phyloP scores from a whole-genome alignment of 129 eudicot species.

The Rutidosis leptorrhynchoides region DNA sequence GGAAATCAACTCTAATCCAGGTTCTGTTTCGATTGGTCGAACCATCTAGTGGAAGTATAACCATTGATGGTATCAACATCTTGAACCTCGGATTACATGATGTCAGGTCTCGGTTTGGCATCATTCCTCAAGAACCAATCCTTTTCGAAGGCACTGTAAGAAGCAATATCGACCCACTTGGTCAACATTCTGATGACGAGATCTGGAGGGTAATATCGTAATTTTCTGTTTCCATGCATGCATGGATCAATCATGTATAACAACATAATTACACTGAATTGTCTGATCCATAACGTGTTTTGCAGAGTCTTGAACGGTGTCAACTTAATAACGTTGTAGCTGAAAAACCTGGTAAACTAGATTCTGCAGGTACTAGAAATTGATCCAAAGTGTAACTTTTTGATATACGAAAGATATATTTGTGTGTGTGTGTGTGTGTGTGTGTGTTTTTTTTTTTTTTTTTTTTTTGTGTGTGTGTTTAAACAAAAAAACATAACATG shows the following conservation, averaged over 20 bases:
- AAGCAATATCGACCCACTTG: slow-evolving; percentile 78
- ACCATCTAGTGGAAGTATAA: slow-evolving; percentile 62
- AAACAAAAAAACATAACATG: neutral
- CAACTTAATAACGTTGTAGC: slow-evolving; percentile 69
- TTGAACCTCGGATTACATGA: slow-evolving; percentile 71
- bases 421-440: neutral
- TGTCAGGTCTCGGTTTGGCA: slow-evolving; percentile 76
- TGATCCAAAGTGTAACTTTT: neutral
- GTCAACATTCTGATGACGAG: slow-evolving; percentile 59
- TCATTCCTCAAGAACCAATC: slow-evolving; percentile 92
- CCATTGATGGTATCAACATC: slow-evolving; percentile 67
- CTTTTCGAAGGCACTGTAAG: slow-evolving; percentile 81
- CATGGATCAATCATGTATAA: neutral
- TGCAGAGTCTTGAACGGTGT: slow-evolving; percentile 76
- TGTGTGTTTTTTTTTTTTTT: too few relatives aligned
- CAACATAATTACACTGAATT: neutral
- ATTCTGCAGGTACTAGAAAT: slow-evolving; percentile 48
- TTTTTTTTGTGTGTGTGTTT: neutral
- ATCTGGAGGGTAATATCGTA: slow-evolving; percentile 69
- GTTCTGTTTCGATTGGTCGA: slow-evolving; percentile 79
- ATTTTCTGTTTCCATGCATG: neutral
- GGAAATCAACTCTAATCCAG: slow-evolving; percentile 79
- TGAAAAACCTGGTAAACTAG: slow-evolving; percentile 64
- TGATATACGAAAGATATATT: neutral
- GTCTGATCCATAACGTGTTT: slow-evolving; percentile 15